A percentile compares a stretch with the other conserved stretches of the same genome.
These are phyloP conservation scores for Euptelea pleiosperma DNA, from an alignment of 164 flowering plant genomes.

Conservation along the genomic window DNA sequence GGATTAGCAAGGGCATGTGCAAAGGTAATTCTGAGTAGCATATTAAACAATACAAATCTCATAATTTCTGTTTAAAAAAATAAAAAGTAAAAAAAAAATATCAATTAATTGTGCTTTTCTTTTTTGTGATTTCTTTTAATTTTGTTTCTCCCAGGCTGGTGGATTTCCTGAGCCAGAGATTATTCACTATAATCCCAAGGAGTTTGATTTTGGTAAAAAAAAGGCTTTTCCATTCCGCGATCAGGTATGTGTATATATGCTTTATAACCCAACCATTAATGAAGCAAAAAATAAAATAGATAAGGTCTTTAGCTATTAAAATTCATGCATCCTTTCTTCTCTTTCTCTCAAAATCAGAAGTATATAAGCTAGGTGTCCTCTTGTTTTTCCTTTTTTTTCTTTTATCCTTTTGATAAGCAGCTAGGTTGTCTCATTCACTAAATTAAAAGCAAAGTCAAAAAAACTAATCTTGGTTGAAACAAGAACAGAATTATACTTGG, in stretches of 20 bases:
- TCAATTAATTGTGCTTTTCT: background rate
- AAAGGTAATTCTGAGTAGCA: slow-evolving; percentile 46
- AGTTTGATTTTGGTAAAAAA: slow-evolving; percentile 95
- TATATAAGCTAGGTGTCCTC: too few relatives aligned
- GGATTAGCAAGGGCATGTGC: slow-evolving; percentile 96
- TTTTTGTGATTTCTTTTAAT: background rate
- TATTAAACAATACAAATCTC: background rate
- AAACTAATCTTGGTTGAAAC: too few relatives aligned
- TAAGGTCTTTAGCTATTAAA: too few relatives aligned
- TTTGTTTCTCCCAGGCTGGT: slow-evolving; percentile 56
- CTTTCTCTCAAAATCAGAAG: too few relatives aligned
- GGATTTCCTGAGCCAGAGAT: slow-evolving; percentile 97
- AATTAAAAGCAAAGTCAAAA: too few relatives aligned
- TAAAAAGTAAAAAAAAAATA: background rate
- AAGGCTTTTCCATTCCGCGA: slow-evolving; percentile 96
- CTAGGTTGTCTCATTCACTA: too few relatives aligned
- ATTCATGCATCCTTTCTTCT: too few relatives aligned
- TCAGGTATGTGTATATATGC: slow-evolving; percentile 41
- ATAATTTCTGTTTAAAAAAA: background rate
- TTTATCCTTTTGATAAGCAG: too few relatives aligned
- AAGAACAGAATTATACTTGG: too few relatives aligned
- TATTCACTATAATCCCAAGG: slow-evolving; percentile 86
- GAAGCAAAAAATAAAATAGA: too few relatives aligned
- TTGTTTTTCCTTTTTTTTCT: too few relatives aligned
- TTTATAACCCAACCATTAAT: too few relatives aligned